Base-by-base conservation (phyloP, 768 basidiomycete species). In the Mycena maculata region DNA sequence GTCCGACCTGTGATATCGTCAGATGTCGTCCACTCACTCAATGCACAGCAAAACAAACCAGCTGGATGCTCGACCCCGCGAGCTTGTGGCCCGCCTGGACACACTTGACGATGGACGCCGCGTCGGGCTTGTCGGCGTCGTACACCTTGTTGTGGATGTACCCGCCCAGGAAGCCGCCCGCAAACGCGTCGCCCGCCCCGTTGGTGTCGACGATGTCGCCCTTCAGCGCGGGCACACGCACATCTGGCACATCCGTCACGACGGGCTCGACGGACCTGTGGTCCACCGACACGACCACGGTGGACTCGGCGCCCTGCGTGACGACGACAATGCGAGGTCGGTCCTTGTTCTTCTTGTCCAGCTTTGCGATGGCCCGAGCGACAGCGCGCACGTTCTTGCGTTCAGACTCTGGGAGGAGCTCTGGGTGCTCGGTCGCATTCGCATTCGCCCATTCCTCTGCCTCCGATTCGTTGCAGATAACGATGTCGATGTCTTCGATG, bases 391-490 rank as follows among this genome's bases (percentile, higher is more conserved):
- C 84, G 80, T 93, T 86, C 66, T 86, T 90, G 63, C n/a, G n/a
- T n/a, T n/a, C n/a, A n/a, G n/a, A n/a, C n/a, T n/a, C n/a, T n/a
- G n/a, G n/a, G n/a, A n/a, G n/a, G n/a, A 86, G 83, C 71, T 90
- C 84, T 13, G 90, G 80, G 67, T 89, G 84, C 20, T 92, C 92
- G 66, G 88, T 88, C 38, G 92, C 88, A 54, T 78, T 88, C 38
- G 92, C 88, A 54, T 78, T 81, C 28, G 93, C 96, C 85, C 91
- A 99, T 18, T 92, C 86, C 65, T 89, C 93, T 12, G 97, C 98
- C 79, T 99, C 98, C 41, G 90, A 83, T 83, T 99, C 97, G 81
- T 98, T 99, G n/a, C 94, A 94, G 79, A 99, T 94, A 78, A 99
- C 72, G 79, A 97, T 84, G 79, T 99, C 98, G 67, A 87, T 87